Evolutionary conservation across 164 flowering plant species (phyloP), one percentile per base, ranked within the genome.

Genomic region (Umbellularia californica): DNA sequence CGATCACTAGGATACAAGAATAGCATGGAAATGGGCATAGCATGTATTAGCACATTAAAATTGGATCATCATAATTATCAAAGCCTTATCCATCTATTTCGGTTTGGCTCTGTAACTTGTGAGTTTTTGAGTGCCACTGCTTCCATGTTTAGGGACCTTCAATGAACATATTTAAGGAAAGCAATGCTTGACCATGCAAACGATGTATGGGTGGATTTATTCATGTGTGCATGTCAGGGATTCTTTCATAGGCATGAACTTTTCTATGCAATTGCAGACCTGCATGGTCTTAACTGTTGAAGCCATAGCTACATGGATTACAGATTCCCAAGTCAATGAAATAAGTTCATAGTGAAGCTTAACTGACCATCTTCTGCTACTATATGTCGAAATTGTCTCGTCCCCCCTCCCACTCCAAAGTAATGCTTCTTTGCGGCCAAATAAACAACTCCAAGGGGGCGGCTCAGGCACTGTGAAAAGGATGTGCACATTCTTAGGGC

Each of bases 361-460:
- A 71, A 50, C 90, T 86, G 70, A 94, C 98, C 98, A 75, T 94
- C 97, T 83, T 88, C 88, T 72, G 90, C 98, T 17, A 91, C 91
- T 41, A 92, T 64, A 55, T 95, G 86, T 2, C 89, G 75, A 82
- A 96, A 92, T 6, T 86, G 83, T 75, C 95, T 83, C 25, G 97
- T 85, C 76, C 99, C 99, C 11, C 98, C 98, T 72, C 98, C 98
- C 1, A 92, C 98, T 67, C 99, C 99, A 87, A 96, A 94, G 80
- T 96, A 94, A 84, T 96, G 84, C 79, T 94, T 96, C 83, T 94
- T 96, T 70, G 86, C 97, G 6, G 99, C 93, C 90, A 96, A 76
- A 78, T 90, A 96, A 25, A 90, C 83, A 68, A 89, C 85, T 79
- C 99, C 99, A 82, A 84, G 33, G 75, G 96, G 90, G 63, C 60